phyloP scores from a whole-genome alignment of 176 grass and related monocot species.

The Miscanthus lutarioriparius region DNA sequence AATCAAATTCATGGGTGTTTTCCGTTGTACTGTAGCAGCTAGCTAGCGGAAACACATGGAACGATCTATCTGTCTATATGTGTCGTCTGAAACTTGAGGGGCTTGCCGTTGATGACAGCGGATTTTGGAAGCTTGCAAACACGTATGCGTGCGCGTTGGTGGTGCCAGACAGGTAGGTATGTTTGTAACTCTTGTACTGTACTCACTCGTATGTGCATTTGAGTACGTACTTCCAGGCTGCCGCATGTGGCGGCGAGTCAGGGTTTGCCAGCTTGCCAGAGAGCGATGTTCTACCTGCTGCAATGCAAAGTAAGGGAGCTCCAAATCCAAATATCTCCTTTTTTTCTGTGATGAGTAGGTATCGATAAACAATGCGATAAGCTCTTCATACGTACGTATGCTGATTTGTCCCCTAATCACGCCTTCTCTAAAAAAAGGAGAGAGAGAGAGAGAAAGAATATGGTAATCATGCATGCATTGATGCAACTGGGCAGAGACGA shows the following conservation, averaged over 20 bases:
- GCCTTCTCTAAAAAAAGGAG: not conserved
- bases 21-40: not conserved
- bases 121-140: not conserved
- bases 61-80: not conserved
- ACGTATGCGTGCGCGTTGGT: not conserved
- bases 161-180: not conserved
- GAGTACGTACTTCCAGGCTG: not conserved
- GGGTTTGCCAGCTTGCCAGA: not conserved
- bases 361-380: not conserved
- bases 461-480: not conserved
- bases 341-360: not conserved
- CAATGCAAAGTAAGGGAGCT: not conserved
- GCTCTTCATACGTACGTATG: not conserved
- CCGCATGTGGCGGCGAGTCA: constrained; percentile 28
- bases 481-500: not conserved
- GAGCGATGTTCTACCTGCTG: constrained; percentile 26
- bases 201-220: not conserved
- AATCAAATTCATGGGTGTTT: not conserved
- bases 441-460: not conserved
- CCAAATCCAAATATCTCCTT: not conserved
- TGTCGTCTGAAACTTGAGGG: not conserved
- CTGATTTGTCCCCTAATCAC: not conserved
- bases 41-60: not conserved
- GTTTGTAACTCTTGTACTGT: not conserved
- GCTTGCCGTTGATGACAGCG: not conserved